phyloP scores from a whole-genome alignment of 2,329 filamentous ascomycete genomes.

The Colletotrichum kahawae region DNA sequence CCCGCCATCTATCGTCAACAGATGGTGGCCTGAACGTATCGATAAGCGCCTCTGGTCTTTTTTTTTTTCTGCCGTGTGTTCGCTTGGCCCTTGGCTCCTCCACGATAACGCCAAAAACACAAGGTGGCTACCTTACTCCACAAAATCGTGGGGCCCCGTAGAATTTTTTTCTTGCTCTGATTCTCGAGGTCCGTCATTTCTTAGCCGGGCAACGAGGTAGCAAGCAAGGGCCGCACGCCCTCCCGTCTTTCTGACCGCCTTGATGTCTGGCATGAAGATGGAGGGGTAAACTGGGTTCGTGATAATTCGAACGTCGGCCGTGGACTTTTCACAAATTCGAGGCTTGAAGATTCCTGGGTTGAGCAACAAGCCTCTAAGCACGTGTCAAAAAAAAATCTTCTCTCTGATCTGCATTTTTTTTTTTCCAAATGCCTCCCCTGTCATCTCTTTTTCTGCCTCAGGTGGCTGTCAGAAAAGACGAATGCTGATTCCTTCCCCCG shows the following conservation, averaged over 20 bases:
- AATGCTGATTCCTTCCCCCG: neutral
- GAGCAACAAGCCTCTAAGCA: neutral
- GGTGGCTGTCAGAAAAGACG: neutral
- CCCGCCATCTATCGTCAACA: neutral
- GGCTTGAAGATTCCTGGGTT: neutral
- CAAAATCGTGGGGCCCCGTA: constrained; percentile 18
- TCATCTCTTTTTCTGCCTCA: neutral
- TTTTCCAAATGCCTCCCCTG: neutral
- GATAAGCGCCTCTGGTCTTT: neutral
- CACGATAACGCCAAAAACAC: neutral
- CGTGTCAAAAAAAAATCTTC: neutral
- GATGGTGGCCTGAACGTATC: constrained; percentile 9
- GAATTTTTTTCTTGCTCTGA: constrained; percentile 3
- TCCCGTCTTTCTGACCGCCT: constrained; percentile 7
- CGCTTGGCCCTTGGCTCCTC: neutral
- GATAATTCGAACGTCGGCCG: neutral
- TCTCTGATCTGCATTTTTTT: neutral
- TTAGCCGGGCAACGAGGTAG: neutral
- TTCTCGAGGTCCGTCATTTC: neutral
- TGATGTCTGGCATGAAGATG: neutral
- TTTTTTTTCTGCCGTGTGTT: neutral
- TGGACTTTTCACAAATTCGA: rapidly evolving
- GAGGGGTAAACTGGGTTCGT: neutral
- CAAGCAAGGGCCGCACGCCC: constrained; percentile 17
- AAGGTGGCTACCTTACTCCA: neutral